phyloP scores from a whole-genome alignment of 805 yeast species.

The Saturnispora silvae region DNA sequence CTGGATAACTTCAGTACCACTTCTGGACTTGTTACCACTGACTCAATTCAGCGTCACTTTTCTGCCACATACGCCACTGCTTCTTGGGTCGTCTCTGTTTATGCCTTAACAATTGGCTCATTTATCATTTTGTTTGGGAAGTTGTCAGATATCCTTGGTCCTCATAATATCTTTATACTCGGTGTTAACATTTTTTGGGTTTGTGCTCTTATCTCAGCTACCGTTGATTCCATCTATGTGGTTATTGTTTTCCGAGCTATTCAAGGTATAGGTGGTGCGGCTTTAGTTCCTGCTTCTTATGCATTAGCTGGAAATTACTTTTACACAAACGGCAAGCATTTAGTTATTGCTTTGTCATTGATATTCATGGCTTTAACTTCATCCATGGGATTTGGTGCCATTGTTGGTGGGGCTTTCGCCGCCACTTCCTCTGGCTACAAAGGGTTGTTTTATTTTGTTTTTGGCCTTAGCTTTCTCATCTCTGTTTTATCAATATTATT shows the following conservation, averaged over 20 bases:
- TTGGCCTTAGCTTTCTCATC: conserved; percentile 21
- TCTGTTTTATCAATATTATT: conserved; percentile 16
- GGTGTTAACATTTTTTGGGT: conserved; percentile 15
- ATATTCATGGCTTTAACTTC: conserved; percentile 18
- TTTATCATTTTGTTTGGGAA: conserved; percentile 35
- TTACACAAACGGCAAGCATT: conserved; percentile 5
- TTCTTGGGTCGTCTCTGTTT: conserved; percentile 34
- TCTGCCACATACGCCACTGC: conserved; percentile 27
- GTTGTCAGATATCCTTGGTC: conserved; percentile 33
- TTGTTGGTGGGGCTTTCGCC: conserved; percentile 37
- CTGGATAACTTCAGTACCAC: conserved; percentile 22
- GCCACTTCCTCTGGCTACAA: conserved; percentile 29
- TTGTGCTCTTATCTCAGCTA: conserved; percentile 27
- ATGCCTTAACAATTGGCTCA: conserved; percentile 34
- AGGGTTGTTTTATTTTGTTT: conserved; percentile 29
- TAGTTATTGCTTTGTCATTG: conserved; percentile 11
- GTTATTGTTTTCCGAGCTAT: conserved; percentile 34
- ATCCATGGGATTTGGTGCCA: conserved; percentile 29
- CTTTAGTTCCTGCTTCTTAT: conserved; percentile 26
- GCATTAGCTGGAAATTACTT: conserved; percentile 19
- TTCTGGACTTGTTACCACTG: conserved; percentile 17
- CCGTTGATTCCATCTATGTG: conserved; percentile 26
- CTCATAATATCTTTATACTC: conserved; percentile 22
- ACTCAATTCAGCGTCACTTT: conserved; percentile 28
- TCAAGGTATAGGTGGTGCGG: conserved; percentile 35